A percentile compares a stretch with the other conserved stretches of the same genome.
These are phyloP conservation scores for Lycium barbarum DNA, from an alignment of 257 asterid genomes.

Conservation along the genomic window DNA sequence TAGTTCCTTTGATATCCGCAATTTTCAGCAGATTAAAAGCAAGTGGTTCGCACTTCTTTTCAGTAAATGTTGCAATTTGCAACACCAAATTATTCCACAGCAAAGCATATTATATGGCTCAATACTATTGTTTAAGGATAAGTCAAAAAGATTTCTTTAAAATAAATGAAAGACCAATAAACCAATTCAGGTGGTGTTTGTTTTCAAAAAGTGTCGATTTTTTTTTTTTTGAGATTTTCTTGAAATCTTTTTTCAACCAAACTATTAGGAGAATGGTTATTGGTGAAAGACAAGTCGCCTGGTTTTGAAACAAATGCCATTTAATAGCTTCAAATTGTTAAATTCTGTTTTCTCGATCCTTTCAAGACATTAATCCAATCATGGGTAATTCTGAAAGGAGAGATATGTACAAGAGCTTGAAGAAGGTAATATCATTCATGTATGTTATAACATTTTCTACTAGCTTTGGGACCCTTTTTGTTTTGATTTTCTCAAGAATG, in stretches of 20 bases:
- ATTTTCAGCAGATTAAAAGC: background rate
- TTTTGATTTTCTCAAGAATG: constrained; percentile 20
- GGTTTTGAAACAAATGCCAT: background rate
- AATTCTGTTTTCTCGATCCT: background rate
- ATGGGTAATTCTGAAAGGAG: background rate
- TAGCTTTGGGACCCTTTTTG: background rate
- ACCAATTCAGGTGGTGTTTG: background rate
- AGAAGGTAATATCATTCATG: constrained; percentile 8
- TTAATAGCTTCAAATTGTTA: background rate
- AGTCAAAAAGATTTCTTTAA: background rate
- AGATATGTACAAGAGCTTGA: constrained; percentile 2
- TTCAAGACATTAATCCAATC: background rate
- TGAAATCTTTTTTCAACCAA: background rate
- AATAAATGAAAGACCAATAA: background rate
- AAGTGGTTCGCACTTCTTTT: background rate
- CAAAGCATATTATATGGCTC: background rate
- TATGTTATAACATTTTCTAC: background rate
- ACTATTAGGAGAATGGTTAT: background rate
- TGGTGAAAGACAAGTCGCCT: background rate
- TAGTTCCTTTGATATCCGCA: background rate
- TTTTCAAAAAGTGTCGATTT: background rate
- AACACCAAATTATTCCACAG: background rate
- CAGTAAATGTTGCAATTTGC: background rate
- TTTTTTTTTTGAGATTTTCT: background rate
- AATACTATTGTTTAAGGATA: background rate